phyloP scores from a whole-genome alignment of 352 stramenopile species.

The Aphanomyces invadans region DNA sequence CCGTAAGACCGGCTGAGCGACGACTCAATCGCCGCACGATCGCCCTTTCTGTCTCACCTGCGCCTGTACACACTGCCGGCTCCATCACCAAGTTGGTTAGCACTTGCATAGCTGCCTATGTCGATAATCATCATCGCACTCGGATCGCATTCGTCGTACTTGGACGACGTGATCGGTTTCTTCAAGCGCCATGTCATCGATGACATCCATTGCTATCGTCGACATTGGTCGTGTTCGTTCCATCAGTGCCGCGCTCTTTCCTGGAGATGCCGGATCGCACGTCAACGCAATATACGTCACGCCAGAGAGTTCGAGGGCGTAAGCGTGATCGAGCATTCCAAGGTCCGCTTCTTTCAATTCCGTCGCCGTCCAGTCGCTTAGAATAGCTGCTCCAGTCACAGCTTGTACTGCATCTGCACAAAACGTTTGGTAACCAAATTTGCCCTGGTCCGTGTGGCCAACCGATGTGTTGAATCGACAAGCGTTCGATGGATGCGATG shows the following conservation, averaged over 20 bases:
- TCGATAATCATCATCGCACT: not conserved
- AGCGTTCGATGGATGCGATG: not conserved
- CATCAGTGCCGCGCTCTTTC: not conserved
- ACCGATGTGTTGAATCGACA: slow-evolving; percentile 13
- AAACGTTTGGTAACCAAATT: not conserved
- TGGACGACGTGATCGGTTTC: not conserved
- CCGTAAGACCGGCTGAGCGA: not conserved
- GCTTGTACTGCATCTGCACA: slow-evolving; percentile 7
- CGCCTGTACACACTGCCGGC: not conserved
- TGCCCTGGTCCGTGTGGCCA: not conserved
- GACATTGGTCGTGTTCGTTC: not conserved
- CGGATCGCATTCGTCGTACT: not conserved
- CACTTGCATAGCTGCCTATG: not conserved
- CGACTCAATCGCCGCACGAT: not conserved
- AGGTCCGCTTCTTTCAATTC: not conserved
- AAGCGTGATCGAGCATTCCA: not conserved
- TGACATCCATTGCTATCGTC: not conserved
- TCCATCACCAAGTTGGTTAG: slow-evolving; percentile 7
- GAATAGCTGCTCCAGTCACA: not conserved
- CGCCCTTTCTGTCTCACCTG: not conserved
- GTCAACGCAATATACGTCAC: not conserved
- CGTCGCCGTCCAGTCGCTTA: slow-evolving; percentile 2
- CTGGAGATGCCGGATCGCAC: not conserved
- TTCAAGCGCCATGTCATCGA: not conserved
- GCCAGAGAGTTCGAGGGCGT: not conserved